Evolutionary conservation across 2,329 filamentous ascomycete species (phyloP).

Genomic region (Leptographium wingfieldii): DNA sequence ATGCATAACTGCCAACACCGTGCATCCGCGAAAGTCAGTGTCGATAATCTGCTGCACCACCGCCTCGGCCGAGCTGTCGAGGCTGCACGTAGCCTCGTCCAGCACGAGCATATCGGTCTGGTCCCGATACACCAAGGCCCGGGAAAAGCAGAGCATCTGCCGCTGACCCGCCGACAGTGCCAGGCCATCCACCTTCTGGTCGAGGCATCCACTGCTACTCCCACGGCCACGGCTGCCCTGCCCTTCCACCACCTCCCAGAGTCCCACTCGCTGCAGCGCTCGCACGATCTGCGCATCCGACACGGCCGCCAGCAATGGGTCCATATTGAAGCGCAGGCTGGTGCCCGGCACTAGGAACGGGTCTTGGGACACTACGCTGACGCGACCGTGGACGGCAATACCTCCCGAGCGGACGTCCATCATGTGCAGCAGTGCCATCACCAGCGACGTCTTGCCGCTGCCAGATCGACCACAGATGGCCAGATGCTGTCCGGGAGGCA

Average conservation of each 20-base stretch:
- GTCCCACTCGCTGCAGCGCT: conserved; percentile 32
- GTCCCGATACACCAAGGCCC: conserved; percentile 22
- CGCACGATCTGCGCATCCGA: conserved; percentile 29
- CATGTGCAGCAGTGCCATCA: not conserved
- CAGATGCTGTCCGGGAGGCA: not conserved
- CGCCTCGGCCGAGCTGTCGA: not conserved
- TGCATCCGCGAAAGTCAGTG: not conserved
- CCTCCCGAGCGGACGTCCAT: not conserved
- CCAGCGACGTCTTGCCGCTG: not conserved
- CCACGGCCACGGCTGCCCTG: conserved; percentile 18
- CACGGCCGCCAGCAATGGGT: conserved; percentile 23
- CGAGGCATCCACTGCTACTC: conserved; percentile 13
- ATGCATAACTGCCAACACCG: not conserved
- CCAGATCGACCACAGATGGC: conserved; percentile 4
- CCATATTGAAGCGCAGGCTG: conserved; percentile 32
- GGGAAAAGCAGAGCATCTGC: conserved; percentile 31
- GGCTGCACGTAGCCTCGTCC: conserved; percentile 17
- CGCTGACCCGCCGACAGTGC: conserved; percentile 29
- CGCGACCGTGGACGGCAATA: conserved; percentile 2
- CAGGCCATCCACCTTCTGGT: conserved; percentile 19
- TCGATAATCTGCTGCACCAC: not conserved
- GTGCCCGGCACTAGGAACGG: conserved; percentile 34
- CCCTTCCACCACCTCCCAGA: conserved; percentile 27
- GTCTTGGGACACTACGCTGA: conserved; percentile 38
- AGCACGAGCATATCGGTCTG: conserved; percentile 21